Conservation (phyloP, 2,329 filamentous ascomycete genomes). For the Plectosphaerella plurivora region DNA sequence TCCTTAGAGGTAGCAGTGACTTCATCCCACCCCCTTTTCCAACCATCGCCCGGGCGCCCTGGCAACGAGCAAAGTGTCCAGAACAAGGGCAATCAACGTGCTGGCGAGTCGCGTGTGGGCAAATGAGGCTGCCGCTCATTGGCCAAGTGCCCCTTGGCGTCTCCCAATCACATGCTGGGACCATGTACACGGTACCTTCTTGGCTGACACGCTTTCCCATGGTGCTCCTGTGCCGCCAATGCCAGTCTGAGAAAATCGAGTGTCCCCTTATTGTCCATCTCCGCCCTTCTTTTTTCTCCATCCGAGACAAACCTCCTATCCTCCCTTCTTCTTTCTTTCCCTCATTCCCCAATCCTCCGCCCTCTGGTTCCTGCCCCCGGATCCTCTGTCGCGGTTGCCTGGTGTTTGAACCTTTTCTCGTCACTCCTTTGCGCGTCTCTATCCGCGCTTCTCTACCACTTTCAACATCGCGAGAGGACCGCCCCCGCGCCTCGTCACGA, state of each 20-base stretch:
- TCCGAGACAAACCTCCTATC: not conserved
- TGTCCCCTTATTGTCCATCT: constrained; percentile 11
- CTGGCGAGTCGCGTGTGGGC: not conserved
- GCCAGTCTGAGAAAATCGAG: constrained; percentile 10
- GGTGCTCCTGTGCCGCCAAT: not conserved
- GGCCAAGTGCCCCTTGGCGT: not conserved
- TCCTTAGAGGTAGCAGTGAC: not conserved
- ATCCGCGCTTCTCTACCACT: no score
- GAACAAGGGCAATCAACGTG: not conserved
- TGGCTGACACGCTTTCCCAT: not conserved
- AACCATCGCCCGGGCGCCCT: not conserved
- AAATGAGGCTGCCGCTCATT: not conserved
- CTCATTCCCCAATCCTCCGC: constrained; percentile 13
- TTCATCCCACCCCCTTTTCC: not conserved
- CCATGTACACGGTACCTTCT: not conserved
- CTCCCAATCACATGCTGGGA: not conserved
- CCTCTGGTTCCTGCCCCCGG: constrained; percentile 16
- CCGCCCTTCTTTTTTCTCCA: constrained; percentile 5
- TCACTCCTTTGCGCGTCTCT: constrained; percentile 32
- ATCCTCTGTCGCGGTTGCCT: constrained; percentile 17
- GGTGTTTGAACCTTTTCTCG: constrained; percentile 26
- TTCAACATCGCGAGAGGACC: no score
- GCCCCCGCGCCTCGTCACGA: no score
- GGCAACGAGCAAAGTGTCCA: not conserved
- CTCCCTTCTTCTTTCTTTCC: constrained; percentile 7